These are phyloP conservation scores for Lyophyllum semitale DNA, from an alignment of 768 basidiomycete species.

Conservation along the genomic window DNA sequence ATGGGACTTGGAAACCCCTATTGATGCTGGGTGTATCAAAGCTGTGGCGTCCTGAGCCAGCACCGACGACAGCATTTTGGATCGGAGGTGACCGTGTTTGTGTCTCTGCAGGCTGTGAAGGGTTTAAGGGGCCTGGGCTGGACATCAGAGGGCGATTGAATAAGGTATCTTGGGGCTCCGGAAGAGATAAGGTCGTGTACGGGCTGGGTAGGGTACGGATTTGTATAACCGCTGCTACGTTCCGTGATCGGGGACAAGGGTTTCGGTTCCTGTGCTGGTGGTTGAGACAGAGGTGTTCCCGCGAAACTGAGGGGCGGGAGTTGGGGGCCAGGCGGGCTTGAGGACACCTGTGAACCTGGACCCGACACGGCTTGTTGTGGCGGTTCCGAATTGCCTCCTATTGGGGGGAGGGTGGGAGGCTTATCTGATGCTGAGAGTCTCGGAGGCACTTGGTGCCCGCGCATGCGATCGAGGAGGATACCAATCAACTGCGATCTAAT, in stretches of 20 bases:
- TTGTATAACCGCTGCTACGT: constrained; percentile 11
- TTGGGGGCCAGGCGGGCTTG: constrained; percentile 39
- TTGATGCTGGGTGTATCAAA: constrained; percentile 12
- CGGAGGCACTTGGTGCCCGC: constrained; percentile 29
- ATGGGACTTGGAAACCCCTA: constrained; percentile 10
- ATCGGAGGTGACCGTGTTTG: not conserved
- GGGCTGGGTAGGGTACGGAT: not conserved
- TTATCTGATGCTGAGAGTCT: constrained; percentile 21
- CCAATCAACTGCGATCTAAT: constrained; percentile 64
- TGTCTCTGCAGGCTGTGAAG: constrained; percentile 7
- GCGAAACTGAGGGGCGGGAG: constrained; percentile 65
- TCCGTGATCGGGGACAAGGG: constrained; percentile 23
- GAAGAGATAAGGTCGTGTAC: constrained; percentile 2
- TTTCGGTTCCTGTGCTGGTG: constrained; percentile 17
- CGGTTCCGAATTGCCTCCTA: constrained; percentile 17
- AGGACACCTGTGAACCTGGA: constrained; percentile 9
- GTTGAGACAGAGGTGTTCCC: constrained; percentile 5
- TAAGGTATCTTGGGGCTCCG: not conserved
- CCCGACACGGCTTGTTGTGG: constrained; percentile 5
- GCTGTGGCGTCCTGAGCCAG: constrained; percentile 2
- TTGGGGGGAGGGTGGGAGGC: constrained; percentile 38
- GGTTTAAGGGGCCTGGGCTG: constrained; percentile 5
- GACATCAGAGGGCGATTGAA: constrained; percentile 2
- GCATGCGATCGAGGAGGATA: constrained; percentile 68
- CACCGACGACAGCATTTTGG: not conserved